A percentile compares a stretch with the other conserved stretches of the same genome.
Evolutionary conservation across 1,139 yeast genomes (phyloP).

Genomic region (Yarrowia galli): DNA sequence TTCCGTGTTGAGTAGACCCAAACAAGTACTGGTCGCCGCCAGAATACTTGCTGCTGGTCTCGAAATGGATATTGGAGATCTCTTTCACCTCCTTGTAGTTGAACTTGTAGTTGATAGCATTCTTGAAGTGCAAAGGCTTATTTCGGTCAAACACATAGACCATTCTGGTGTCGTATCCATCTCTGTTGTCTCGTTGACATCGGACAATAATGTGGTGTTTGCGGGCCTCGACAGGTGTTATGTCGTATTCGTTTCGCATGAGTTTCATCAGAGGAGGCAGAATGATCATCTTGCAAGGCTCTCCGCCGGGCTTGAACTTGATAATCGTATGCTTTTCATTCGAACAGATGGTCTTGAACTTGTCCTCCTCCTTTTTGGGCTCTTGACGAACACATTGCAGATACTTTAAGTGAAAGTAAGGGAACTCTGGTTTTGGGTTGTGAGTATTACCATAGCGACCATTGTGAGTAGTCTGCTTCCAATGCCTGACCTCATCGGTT

Average conservation of each 20-base stretch:
- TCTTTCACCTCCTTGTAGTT: background rate
- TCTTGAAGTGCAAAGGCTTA: background rate
- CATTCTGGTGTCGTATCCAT: too few relatives aligned
- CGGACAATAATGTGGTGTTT: background rate
- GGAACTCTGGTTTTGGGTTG: background rate
- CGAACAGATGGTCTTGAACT: background rate
- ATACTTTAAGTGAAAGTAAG: background rate
- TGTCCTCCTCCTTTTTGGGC: too few relatives aligned
- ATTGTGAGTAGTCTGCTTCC: background rate
- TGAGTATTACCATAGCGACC: background rate
- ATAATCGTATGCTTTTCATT: background rate
- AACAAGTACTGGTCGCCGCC: background rate
- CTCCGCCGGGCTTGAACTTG: background rate
- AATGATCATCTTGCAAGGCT: background rate
- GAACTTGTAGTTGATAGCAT: background rate
- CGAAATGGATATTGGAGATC: background rate
- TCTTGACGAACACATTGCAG: background rate
- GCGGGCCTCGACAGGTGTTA: background rate
- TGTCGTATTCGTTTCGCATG: background rate
- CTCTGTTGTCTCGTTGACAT: too few relatives aligned
- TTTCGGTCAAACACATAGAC: background rate
- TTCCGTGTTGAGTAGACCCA: background rate
- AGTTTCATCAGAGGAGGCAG: background rate
- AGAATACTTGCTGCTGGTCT: background rate
- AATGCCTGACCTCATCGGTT: background rate